Evolutionary conservation across 495 filamentous ascomycete species (phyloP).

Genomic region (Apiosordaria backusii): DNA sequence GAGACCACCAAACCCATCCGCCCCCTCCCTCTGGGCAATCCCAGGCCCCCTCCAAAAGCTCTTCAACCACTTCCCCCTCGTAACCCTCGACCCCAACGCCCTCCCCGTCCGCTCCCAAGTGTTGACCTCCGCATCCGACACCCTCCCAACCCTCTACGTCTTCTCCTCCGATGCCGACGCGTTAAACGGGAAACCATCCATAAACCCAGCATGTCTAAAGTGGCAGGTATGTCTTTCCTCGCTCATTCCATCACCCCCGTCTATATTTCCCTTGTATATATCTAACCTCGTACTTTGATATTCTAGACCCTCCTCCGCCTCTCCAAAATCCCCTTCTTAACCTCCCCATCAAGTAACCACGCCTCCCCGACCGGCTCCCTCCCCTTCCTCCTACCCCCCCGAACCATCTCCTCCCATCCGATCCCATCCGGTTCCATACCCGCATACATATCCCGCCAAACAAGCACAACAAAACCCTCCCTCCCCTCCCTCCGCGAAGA

Average conservation of each 20-base stretch:
- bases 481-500: slow-evolving; percentile 48
- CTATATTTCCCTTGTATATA: too few species aligned
- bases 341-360: slow-evolving; percentile 82
- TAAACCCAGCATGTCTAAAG: slow-evolving; percentile 91
- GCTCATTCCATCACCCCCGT: slow-evolving; percentile 9
- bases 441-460: slow-evolving; percentile 56
- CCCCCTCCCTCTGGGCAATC: slow-evolving; percentile 51
- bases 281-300: slow-evolving; percentile 3
- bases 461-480: slow-evolving; percentile 16
- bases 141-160: slow-evolving; percentile 66
- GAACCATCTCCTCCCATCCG: slow-evolving; percentile 25
- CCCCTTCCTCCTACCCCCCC: slow-evolving; percentile 74
- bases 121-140: slow-evolving; percentile 33
- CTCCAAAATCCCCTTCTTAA: slow-evolving; percentile 60
- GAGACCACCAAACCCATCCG: slow-evolving; percentile 11
- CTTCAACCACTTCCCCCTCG: slow-evolving; percentile 79
- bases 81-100: slow-evolving; percentile 71
- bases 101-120: slow-evolving; percentile 63
- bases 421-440: slow-evolving; percentile 25
- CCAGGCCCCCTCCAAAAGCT: slow-evolving; percentile 73
- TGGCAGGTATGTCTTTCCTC: slow-evolving; percentile 71
- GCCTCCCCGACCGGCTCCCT: slow-evolving; percentile 83
- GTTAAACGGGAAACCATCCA: slow-evolving; percentile 62
- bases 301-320: slow-evolving; percentile 80
- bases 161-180: slow-evolving; percentile 70